Conservation (phyloP, 2,329 filamentous ascomycete genomes). For the Colletotrichum sp. region DNA sequence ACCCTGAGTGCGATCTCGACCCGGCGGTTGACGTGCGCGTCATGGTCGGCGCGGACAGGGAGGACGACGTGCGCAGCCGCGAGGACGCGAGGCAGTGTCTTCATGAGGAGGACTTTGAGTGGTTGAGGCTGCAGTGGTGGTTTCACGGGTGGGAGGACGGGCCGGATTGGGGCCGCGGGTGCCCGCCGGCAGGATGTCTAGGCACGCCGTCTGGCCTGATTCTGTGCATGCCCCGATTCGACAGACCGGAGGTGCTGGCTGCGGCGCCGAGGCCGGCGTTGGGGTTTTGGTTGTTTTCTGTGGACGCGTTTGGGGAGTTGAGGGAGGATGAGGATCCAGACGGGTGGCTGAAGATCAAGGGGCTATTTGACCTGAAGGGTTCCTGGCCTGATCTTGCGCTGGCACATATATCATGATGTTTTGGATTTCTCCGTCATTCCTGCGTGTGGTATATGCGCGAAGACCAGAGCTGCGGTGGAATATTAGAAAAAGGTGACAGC, state of each 20-base stretch:
- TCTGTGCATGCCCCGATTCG: not conserved
- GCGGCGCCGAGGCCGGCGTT: slow-evolving; percentile 9
- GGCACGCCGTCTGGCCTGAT: not conserved
- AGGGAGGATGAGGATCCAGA: not conserved
- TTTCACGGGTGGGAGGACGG: slow-evolving; percentile 6
- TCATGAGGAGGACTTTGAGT: slow-evolving; percentile 12
- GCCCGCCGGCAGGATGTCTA: slow-evolving; percentile 2
- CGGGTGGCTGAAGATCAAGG: not conserved
- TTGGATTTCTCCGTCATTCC: not conserved
- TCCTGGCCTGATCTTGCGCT: slow-evolving; percentile 9
- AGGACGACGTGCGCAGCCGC: not conserved
- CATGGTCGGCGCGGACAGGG: not conserved
- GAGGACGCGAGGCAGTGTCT: not conserved
- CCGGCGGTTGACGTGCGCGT: not conserved
- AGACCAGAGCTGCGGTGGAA: not conserved
- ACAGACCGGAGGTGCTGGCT: not conserved
- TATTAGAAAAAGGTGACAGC: not conserved
- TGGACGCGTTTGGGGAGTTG: not conserved
- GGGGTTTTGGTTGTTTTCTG: slow-evolving; percentile 13
- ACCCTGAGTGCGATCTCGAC: not conserved
- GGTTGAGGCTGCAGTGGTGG: slow-evolving; percentile 11
- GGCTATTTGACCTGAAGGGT: not conserved
- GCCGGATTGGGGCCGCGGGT: not conserved
- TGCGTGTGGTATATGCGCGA: not conserved
- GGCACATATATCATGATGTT: not conserved